Conservation (phyloP, 345 rosid species). For the Limnanthes douglasii region DNA sequence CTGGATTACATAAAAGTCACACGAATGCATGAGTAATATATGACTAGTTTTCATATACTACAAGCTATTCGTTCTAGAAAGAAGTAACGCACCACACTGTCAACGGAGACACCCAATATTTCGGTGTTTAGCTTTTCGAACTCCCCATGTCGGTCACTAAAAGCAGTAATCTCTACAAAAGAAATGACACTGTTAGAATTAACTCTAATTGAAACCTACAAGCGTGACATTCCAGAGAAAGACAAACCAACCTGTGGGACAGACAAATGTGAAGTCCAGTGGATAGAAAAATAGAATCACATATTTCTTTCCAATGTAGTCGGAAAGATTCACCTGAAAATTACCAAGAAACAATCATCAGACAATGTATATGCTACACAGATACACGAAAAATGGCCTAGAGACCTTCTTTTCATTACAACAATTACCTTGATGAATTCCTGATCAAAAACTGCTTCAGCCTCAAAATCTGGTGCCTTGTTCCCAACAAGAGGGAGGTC, state of each 20-base stretch:
- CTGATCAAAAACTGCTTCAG: conserved; percentile 97
- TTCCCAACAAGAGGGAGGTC: conserved; percentile 82
- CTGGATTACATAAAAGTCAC: no score
- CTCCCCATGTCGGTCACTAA: conserved; percentile 77
- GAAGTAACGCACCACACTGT: conserved; percentile 91
- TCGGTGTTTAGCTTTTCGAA: conserved; percentile 86
- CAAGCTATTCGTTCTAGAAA: conserved; percentile 3
- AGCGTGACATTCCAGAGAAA: not conserved
- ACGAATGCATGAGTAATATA: no score
- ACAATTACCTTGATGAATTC: conserved; percentile 68
- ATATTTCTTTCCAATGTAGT: conserved; percentile 92
- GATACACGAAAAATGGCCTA: no score
- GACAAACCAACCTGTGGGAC: conserved; percentile 73
- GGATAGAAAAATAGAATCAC: conserved; percentile 98
- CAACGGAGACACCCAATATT: conserved; percentile 75
- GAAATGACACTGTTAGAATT: not conserved
- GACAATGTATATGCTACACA: no score
- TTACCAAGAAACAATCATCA: conserved; percentile 2
- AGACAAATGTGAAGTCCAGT: conserved; percentile 95
- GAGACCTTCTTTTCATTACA: no score
- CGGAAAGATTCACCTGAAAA: conserved; percentile 90
- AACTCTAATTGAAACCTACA: conserved; percentile 3
- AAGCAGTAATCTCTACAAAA: conserved; percentile 86
- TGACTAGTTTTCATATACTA: no score
- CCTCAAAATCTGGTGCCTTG: conserved; percentile 80